Evolutionary conservation across 75 land plant species (phyloP).

Genomic region (Pseudotsuga menziesii): DNA sequence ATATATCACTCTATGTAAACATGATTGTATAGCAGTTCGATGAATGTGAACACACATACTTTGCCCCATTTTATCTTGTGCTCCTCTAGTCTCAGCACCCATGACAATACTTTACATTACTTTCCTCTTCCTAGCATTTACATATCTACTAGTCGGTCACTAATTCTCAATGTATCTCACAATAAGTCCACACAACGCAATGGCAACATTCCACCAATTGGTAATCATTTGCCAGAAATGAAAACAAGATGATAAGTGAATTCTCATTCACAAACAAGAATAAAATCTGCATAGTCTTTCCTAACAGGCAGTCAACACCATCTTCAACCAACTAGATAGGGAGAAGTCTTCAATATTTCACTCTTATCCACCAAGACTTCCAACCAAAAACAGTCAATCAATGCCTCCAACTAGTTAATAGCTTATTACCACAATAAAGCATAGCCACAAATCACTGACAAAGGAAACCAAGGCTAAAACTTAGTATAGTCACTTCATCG

Average conservation of each 20-base stretch:
- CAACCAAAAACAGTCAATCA: background rate
- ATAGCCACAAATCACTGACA: background rate
- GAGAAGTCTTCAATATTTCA: background rate
- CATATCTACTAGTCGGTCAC: background rate
- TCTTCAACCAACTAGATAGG: background rate
- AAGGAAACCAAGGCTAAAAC: background rate
- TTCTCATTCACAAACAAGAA: background rate
- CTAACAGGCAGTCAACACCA: background rate
- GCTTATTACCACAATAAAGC: background rate
- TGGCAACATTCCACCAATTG: background rate
- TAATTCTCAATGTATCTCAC: background rate
- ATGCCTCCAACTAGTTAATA: background rate
- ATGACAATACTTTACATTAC: background rate
- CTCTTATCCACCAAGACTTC: background rate
- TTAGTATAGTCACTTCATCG: background rate
- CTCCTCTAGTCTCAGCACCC: background rate
- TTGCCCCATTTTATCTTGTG: no score
- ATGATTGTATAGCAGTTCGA: no score
- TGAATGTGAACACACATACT: no score
- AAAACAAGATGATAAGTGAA: background rate
- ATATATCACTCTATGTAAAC: no score
- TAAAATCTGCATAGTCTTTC: background rate
- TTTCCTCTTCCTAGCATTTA: background rate
- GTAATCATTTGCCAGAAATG: background rate
- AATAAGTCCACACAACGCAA: background rate